Evolutionary conservation across 192 early-diverging fungal species (phyloP).

Genomic region (Podila verticillata): DNA sequence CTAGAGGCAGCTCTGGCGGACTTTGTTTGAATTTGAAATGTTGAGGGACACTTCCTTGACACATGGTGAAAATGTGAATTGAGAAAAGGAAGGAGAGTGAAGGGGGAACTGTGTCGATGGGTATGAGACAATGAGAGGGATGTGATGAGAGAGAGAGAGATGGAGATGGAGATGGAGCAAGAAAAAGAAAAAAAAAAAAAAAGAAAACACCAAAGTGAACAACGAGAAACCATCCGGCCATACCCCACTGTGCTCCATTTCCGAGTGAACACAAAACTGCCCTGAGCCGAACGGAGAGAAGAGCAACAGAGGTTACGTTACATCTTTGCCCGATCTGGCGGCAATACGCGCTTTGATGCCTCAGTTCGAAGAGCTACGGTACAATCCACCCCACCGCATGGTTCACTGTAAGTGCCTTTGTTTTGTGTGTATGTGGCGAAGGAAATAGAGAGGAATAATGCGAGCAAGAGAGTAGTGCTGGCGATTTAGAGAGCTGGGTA

Average conservation of each 20-base stretch:
- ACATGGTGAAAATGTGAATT: slow-evolving; percentile 11
- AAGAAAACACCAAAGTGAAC: background rate
- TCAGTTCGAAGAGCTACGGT: too few species aligned
- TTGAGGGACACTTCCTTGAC: slow-evolving; percentile 32
- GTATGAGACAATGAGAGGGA: too few species aligned
- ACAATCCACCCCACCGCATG: too few species aligned
- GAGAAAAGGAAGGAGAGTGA: background rate
- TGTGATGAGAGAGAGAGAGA: background rate
- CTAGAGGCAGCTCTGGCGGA: slow-evolving; percentile 22
- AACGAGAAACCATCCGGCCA: background rate
- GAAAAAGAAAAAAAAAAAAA: background rate
- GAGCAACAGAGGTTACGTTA: background rate
- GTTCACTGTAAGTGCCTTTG: too few species aligned
- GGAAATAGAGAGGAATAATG: too few species aligned
- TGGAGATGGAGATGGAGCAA: background rate
- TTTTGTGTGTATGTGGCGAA: too few species aligned
- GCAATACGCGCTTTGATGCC: too few species aligned
- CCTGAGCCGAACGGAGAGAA: background rate
- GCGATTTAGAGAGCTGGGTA: too few species aligned
- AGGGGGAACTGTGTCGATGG: background rate
- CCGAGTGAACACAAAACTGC: too few species aligned
- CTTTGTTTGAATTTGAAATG: slow-evolving; percentile 34
- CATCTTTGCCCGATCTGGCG: too few species aligned
- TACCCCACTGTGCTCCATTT: too few species aligned
- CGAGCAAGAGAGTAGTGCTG: too few species aligned